These are phyloP conservation scores for Beta corolliflora DNA, from an alignment of 179 eudicot genomes.

Conservation along the genomic window DNA sequence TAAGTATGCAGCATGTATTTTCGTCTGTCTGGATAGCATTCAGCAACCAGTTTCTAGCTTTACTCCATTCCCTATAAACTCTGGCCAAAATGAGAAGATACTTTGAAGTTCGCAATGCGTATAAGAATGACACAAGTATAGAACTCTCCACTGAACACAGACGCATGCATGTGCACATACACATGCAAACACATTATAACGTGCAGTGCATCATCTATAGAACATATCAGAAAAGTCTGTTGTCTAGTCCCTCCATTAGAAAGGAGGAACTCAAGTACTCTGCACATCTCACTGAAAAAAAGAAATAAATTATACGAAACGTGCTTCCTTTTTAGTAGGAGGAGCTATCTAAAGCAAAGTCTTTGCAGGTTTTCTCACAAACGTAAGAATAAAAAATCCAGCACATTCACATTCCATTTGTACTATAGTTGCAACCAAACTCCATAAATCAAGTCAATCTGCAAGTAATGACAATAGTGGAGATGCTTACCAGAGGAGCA, in stretches of 20 bases:
- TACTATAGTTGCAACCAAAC: not conserved
- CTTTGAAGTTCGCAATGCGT: not conserved
- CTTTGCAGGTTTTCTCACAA: slow-evolving; percentile 4
- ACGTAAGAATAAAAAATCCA: not conserved
- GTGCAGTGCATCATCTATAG: too few species aligned
- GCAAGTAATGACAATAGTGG: not conserved
- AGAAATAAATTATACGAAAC: too few species aligned
- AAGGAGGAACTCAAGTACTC: too few species aligned
- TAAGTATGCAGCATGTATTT: too few species aligned
- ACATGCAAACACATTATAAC: not conserved
- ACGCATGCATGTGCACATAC: not conserved
- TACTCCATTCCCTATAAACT: not conserved
- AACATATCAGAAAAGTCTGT: too few species aligned
- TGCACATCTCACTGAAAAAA: too few species aligned
- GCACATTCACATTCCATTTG: not conserved
- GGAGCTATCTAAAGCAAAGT: too few species aligned
- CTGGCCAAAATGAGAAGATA: not conserved
- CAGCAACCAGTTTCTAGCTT: not conserved
- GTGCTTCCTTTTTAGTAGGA: too few species aligned
- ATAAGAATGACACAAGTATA: not conserved
- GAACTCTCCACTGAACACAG: not conserved
- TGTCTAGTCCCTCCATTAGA: too few species aligned
- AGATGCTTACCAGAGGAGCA: slow-evolving; percentile 86
- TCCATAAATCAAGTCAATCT: not conserved
- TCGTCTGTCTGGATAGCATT: not conserved